Conservation (phyloP, 2,329 filamentous ascomycete genomes). For the Dactylellina sp. region DNA sequence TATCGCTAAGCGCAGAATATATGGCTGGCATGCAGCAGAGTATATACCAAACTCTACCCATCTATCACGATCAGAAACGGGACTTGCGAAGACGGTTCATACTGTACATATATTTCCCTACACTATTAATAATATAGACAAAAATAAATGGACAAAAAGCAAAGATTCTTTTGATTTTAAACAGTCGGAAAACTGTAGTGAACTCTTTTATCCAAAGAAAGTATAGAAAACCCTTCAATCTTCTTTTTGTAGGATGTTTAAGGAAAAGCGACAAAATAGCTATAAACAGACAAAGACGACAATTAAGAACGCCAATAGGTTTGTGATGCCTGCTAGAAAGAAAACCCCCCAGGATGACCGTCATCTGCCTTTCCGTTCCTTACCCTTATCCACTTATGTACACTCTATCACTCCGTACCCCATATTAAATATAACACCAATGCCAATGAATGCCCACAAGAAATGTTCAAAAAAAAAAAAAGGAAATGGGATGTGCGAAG, state of each 20-base stretch:
- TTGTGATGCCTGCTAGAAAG: too few relatives aligned
- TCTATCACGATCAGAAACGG: not conserved
- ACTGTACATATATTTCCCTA: slow-evolving; percentile 46
- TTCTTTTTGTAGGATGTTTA: too few relatives aligned
- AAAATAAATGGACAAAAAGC: not conserved
- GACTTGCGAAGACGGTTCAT: slow-evolving; percentile 2
- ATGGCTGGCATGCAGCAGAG: too few relatives aligned
- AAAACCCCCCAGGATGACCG: too few relatives aligned
- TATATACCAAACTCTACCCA: not conserved
- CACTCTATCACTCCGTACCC: slow-evolving; percentile 15
- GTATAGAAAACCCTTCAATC: too few relatives aligned
- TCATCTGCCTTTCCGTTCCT: too few relatives aligned
- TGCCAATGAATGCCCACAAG: slow-evolving; percentile 15
- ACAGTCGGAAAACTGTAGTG: not conserved
- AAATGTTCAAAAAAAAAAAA: slow-evolving; percentile 26
- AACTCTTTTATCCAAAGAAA: not conserved
- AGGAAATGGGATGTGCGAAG: slow-evolving; percentile 18
- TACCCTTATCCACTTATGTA: slow-evolving; percentile 2
- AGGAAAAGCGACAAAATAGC: too few relatives aligned
- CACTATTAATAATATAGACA: slow-evolving; percentile 36
- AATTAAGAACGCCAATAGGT: too few relatives aligned
- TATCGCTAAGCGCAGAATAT: too few relatives aligned
- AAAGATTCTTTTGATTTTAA: slow-evolving; percentile 7
- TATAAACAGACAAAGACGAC: too few relatives aligned
- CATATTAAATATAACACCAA: slow-evolving; percentile 38